Conservation (phyloP, 768 basidiomycete species). For the Suillus fuscotomentosus region DNA sequence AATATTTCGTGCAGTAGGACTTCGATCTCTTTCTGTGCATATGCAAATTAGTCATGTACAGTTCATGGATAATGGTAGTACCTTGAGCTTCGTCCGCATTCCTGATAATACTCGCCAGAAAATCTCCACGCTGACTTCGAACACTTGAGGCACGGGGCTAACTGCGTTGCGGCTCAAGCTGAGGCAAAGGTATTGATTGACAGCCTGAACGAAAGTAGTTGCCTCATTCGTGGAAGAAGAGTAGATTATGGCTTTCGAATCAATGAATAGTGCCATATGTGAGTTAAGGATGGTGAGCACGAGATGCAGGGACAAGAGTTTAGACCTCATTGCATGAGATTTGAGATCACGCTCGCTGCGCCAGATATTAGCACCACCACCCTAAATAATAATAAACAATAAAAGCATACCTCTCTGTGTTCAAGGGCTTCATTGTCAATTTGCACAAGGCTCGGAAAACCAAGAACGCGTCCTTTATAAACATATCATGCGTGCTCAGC, state of each 20-base stretch:
- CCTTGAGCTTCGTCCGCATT: constrained; percentile 95
- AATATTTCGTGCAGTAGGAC: constrained; percentile 99
- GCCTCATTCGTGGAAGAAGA: constrained; percentile 87
- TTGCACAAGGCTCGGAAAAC: constrained; percentile 98
- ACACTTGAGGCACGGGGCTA: constrained; percentile 93
- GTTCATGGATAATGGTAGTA: constrained; percentile 25
- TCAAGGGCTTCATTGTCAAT: constrained; percentile 95
- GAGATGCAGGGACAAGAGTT: constrained; percentile 90
- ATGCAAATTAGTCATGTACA: constrained; percentile 11
- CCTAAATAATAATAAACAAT: not conserved
- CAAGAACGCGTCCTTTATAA: constrained; percentile 96
- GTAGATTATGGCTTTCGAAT: constrained; percentile 86
- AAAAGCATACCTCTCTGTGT: constrained; percentile 76
- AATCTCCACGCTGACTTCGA: constrained; percentile 97
- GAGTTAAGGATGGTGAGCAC: constrained; percentile 90
- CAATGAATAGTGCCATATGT: constrained; percentile 87
- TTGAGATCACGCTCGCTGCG: constrained; percentile 90
- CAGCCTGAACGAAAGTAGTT: constrained; percentile 87
- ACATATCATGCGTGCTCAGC: constrained; percentile 80
- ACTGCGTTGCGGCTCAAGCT: constrained; percentile 93
- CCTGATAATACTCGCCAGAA: constrained; percentile 96
- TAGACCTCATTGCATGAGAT: constrained; percentile 97
- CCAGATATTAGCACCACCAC: constrained; percentile 14
- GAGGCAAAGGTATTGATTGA: constrained; percentile 94
- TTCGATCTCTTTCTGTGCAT: constrained; percentile 92